Conservation (phyloP, 257 asterid genomes). For the Nicotiana benthamiana region DNA sequence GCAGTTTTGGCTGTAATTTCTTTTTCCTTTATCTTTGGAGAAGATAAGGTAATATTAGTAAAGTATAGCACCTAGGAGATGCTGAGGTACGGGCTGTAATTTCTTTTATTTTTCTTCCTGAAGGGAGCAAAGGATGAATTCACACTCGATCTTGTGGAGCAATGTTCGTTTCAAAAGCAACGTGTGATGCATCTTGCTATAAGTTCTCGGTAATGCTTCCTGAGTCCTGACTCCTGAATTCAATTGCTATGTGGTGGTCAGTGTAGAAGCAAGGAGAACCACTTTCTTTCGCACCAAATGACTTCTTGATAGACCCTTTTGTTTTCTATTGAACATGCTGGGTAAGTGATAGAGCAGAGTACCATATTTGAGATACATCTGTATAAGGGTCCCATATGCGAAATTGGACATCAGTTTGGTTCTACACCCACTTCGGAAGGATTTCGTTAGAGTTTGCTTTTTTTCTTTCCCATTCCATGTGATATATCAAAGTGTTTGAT, state of each 20-base stretch:
- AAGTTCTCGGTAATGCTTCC: conserved; percentile 63
- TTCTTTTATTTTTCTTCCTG: conserved; percentile 7
- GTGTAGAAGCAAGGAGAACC: neutral
- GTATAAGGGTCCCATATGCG: neutral
- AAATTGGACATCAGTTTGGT: neutral
- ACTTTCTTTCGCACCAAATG: neutral
- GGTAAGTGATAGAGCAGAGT: neutral
- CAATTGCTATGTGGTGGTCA: neutral
- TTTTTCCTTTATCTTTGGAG: neutral
- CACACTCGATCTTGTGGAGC: conserved; percentile 90
- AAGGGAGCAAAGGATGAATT: conserved; percentile 97
- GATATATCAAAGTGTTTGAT: neutral
- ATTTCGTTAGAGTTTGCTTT: neutral
- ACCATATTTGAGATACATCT: neutral
- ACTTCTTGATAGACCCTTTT: neutral
- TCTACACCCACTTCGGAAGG: neutral
- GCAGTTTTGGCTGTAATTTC: neutral
- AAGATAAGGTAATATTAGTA: neutral
- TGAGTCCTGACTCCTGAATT: neutral
- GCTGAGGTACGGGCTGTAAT: neutral
- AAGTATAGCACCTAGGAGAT: neutral
- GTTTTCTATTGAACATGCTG: neutral
- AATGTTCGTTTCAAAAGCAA: conserved; percentile 75
- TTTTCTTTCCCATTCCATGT: neutral
- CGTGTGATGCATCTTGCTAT: conserved; percentile 76